Evolutionary conservation across 495 filamentous ascomycete species (phyloP), one percentile per base, ranked within the genome.

Genomic region (Baudoinia panamericana): DNA sequence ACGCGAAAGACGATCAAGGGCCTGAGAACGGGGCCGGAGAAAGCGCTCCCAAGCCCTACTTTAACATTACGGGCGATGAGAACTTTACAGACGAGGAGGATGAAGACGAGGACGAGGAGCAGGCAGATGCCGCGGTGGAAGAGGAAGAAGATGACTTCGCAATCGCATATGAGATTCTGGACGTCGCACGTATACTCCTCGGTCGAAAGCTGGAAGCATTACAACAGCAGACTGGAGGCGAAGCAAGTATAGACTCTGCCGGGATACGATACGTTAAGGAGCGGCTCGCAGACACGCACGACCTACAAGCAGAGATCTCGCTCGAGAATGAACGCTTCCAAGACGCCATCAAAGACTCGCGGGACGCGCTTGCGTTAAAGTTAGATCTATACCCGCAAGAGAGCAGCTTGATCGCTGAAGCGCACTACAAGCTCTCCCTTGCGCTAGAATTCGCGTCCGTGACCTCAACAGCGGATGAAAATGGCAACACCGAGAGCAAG

Each of bases 1-100:
- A 65, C 31, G 57, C 61, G 15, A 57, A 64, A 39, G 50, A 59
- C 22, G 54, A 58, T 40, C 46, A 52, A 25, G 53, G 58, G 38
- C 62, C 66, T 43, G 59, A 64, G 21, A 16, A 8, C 7, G 15
- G 30, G 7, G 30, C 15, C 9, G 30, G 7, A 16, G 8, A 17
- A 33, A 16, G 9, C 7, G 8, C 15, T 2, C n/a, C 66, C 44
- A 88, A 85, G 58, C 71, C 83, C 1, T 73, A 80, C 36, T 95
- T 97, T 58, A 82, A 90, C 46, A 93, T 96, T 52, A 82, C 77
- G 0, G 92, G 92, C 30, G 90, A 95, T 50, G 88, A 94, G 59
- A 86, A 92, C 53, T 93, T 80, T 61, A 84, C 83, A 25, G 73
- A 75, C 34, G 78, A 78, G 1, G 82, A 85, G 18, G 78, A 77